Conservation (phyloP, 148 eudicot genomes). For the Selenicereus undatus region DNA sequence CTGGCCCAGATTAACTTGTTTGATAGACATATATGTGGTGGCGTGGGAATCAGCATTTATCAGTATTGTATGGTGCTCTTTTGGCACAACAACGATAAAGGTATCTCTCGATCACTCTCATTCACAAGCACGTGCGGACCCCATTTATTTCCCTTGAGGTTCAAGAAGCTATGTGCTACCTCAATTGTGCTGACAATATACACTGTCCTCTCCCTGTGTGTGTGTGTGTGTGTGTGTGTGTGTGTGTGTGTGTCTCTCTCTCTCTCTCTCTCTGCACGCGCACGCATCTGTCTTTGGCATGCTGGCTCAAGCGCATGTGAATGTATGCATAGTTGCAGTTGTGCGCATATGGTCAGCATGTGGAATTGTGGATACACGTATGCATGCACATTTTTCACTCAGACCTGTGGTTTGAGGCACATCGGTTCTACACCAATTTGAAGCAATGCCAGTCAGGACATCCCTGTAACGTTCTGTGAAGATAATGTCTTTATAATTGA, state of each 20-base stretch:
- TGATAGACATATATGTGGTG: conserved; percentile 44
- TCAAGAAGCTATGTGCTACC: background rate
- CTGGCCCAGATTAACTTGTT: conserved; percentile 52
- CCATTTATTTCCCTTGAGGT: background rate
- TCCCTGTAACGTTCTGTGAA: background rate
- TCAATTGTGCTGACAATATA: background rate
- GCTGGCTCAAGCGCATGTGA: too few relatives aligned
- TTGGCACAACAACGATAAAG: conserved; percentile 30
- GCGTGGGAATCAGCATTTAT: conserved; percentile 35
- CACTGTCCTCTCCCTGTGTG: too few relatives aligned
- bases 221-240: too few relatives aligned
- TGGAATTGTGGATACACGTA: background rate
- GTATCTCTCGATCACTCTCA: conserved; percentile 24
- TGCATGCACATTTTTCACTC: background rate
- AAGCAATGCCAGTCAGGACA: background rate
- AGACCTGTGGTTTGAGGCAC: background rate
- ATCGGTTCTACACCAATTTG: background rate
- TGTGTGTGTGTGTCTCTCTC: too few relatives aligned
- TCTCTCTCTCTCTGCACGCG: too few relatives aligned
- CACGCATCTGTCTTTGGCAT: too few relatives aligned
- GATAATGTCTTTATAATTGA: background rate
- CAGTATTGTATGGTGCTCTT: conserved; percentile 70
- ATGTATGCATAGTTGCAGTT: background rate
- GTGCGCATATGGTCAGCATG: background rate
- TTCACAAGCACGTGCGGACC: too few relatives aligned